Evolutionary conservation across 73 alveolate genomes (phyloP).

Genomic region (Symbiodinium natans): DNA sequence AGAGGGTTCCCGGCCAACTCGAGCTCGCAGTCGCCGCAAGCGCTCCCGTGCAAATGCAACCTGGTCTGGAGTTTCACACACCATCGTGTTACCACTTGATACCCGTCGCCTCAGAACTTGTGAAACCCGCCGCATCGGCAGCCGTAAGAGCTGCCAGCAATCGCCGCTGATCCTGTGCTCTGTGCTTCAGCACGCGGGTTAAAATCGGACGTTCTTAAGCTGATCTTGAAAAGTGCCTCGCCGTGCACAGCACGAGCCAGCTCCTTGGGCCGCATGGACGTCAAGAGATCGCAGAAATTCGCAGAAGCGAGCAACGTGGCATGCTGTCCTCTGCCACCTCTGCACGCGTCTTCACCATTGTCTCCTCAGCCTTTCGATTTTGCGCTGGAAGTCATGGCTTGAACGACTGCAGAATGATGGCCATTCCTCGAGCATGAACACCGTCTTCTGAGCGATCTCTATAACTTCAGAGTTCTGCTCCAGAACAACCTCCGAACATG

Average conservation of each 20-base stretch:
- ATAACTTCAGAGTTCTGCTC: conserved; percentile 67
- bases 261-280: too few species aligned
- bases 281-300: too few species aligned
- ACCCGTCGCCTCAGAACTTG: conserved; percentile 42
- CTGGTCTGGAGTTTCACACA: not conserved
- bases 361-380: conserved; percentile 60
- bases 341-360: conserved; percentile 78
- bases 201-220: too few species aligned
- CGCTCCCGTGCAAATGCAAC: conserved; percentile 83
- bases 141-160: conserved; percentile 79
- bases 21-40: conserved; percentile 69
- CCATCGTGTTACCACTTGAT: not conserved
- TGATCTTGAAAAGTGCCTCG: conserved; percentile 18
- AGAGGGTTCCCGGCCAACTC: conserved; percentile 6
- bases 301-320: too few species aligned
- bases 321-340: conserved; percentile 90
- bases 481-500: not conserved
- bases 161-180: conserved; percentile 82
- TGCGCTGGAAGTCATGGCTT: not conserved
- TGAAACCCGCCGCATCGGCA: conserved; percentile 87
- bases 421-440: conserved; percentile 58
- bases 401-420: not conserved
- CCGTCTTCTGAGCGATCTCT: conserved; percentile 61
- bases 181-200: too few species aligned
- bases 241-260: not conserved